A percentile compares a stretch with the other conserved stretches of the same genome.
Conservation (phyloP, 257 asterid genomes). For the Nicotiana benthamiana region DNA sequence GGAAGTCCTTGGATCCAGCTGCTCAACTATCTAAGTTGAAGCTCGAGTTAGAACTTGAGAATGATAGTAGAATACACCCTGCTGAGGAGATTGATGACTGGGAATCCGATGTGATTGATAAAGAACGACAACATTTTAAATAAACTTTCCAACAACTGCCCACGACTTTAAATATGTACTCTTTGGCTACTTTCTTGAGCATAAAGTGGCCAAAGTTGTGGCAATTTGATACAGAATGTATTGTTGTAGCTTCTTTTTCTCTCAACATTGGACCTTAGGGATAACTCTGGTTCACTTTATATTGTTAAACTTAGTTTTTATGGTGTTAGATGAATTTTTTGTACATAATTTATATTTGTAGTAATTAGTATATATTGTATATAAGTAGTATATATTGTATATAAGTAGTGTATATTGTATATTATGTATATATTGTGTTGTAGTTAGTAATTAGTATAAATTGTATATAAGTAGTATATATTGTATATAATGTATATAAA, state of each 20-base stretch:
- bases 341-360: no score
- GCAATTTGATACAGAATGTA: not conserved
- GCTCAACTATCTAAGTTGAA: constrained; percentile 48
- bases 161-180: not conserved
- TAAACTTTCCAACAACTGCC: not conserved
- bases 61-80: constrained; percentile 34
- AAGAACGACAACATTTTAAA: constrained; percentile 20
- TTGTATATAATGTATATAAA: no score
- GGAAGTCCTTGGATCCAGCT: constrained; percentile 35
- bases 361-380: no score
- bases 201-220: not conserved
- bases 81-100: constrained; percentile 63
- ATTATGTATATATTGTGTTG: no score
- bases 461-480: no score
- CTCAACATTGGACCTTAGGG: not conserved
- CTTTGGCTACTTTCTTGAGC: not conserved
- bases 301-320: not conserved
- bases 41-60: constrained; percentile 73
- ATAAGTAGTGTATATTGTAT: no score
- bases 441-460: no score
- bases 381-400: no score
- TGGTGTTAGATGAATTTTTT: not conserved
- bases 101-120: constrained; percentile 60
- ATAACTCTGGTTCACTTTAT: not conserved
- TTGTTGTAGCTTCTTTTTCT: not conserved